Evolutionary conservation across 371 early-diverging fungal species (phyloP).

Genomic region (Apophysomyces variabilis): DNA sequence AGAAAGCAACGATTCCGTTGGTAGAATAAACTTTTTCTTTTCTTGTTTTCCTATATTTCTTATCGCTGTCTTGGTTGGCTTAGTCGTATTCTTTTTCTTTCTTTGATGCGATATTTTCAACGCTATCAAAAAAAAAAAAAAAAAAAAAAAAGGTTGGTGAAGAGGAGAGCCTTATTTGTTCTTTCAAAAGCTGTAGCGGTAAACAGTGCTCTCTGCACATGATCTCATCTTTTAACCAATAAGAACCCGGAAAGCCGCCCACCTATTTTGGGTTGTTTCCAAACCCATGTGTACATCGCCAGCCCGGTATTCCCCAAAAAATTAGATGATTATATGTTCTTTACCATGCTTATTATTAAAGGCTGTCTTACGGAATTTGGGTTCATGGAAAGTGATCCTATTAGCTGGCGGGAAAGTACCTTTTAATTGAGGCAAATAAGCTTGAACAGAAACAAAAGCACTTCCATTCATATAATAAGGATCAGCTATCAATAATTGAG

Average conservation of each 20-base stretch:
- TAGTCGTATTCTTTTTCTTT: neutral
- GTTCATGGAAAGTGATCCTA: too few species aligned
- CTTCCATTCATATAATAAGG: neutral
- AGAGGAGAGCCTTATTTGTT: constrained; percentile 6
- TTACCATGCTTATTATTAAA: too few species aligned
- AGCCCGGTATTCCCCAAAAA: too few species aligned
- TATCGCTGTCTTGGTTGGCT: too few species aligned
- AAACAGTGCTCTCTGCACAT: constrained; percentile 10
- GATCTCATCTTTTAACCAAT: constrained; percentile 3
- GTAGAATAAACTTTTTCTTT: neutral
- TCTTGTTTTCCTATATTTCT: neutral
- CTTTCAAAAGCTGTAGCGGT: neutral
- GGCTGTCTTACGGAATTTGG: too few species aligned
- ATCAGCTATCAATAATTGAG: neutral
- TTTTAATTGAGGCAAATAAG: too few species aligned
- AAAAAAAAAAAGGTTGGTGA: constrained; percentile 6
- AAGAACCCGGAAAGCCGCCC: neutral
- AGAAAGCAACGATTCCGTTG: constrained; percentile 2
- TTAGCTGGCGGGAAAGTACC: too few species aligned
- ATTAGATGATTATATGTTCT: too few species aligned
- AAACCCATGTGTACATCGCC: too few species aligned
- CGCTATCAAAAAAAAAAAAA: constrained; percentile 4
- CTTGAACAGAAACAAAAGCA: too few species aligned
- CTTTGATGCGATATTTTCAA: neutral
- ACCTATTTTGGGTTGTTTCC: too few species aligned